A percentile compares a stretch with the other conserved stretches of the same genome.
Evolutionary conservation across 441 rosid genomes (phyloP).

Genomic region (Arabidopsis hybrid): DNA sequence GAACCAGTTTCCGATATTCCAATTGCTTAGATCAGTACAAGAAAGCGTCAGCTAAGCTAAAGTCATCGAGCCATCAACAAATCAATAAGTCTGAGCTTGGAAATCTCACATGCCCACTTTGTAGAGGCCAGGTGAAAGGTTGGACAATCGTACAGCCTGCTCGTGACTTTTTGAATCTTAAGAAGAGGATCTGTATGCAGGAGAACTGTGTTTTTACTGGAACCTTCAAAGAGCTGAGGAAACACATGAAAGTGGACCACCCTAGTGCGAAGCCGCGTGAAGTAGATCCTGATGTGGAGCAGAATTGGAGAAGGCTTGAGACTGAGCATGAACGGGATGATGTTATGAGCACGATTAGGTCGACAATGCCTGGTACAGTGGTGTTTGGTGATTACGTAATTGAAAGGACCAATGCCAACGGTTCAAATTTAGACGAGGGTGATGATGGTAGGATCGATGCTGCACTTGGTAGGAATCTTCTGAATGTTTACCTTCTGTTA

Average conservation of each 20-base stretch:
- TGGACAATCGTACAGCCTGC: constrained; percentile 99
- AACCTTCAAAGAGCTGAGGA: constrained; percentile 87
- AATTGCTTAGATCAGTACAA: constrained; percentile 95
- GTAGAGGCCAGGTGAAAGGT: constrained; percentile 98
- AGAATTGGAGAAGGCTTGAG: constrained; percentile 90
- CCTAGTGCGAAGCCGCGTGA: constrained; percentile 83
- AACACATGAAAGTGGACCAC: constrained; percentile 84
- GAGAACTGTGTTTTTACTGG: constrained; percentile 81
- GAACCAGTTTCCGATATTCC: constrained; percentile 93
- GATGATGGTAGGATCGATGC: constrained; percentile 52
- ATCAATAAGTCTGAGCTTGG: constrained; percentile 61
- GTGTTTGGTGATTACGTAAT: constrained; percentile 88
- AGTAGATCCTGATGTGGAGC: constrained; percentile 78
- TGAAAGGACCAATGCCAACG: constrained; percentile 61
- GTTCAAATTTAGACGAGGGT: constrained; percentile 58
- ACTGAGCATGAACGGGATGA: constrained; percentile 76
- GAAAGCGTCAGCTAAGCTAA: constrained; percentile 74
- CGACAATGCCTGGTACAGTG: constrained; percentile 89
- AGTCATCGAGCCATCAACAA: constrained; percentile 50
- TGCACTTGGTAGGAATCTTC: constrained; percentile 61
- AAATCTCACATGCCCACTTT: constrained; percentile 90
- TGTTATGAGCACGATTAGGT: constrained; percentile 83
- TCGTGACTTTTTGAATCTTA: constrained; percentile 71
- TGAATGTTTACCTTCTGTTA: constrained; percentile 68
- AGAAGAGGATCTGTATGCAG: constrained; percentile 93